Conservation (phyloP, 202 grass and related monocot genomes). For the Musa balbisiana region DNA sequence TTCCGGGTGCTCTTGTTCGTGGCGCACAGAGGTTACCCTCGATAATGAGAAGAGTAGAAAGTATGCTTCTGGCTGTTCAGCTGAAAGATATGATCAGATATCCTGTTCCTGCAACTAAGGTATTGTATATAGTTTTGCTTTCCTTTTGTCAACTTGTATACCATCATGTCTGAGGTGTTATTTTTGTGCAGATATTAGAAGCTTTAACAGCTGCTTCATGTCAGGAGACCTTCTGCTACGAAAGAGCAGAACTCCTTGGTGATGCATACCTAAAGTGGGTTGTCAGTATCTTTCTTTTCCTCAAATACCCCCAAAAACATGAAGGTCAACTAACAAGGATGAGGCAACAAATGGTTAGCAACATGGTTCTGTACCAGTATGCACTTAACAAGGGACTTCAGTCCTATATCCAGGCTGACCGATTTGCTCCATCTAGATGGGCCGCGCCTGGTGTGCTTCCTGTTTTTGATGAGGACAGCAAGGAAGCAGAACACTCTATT, state of each 20-base stretch:
- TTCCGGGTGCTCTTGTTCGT: constrained; percentile 79
- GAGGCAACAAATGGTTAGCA: constrained; percentile 98
- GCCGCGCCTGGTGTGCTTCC: constrained; percentile 90
- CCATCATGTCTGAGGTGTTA: neutral
- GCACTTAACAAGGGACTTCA: constrained; percentile 83
- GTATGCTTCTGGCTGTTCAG: constrained; percentile 98
- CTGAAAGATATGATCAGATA: constrained; percentile 89
- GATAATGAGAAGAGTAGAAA: constrained; percentile 97
- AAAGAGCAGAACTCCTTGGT: constrained; percentile 91
- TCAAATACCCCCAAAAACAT: constrained; percentile 98
- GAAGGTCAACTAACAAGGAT: constrained; percentile 96
- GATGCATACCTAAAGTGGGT: constrained; percentile 99
- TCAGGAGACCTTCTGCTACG: constrained; percentile 98
- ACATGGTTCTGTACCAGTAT: constrained; percentile 91
- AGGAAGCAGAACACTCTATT: constrained; percentile 56
- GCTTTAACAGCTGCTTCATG: constrained; percentile 97
- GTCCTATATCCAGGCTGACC: constrained; percentile 93
- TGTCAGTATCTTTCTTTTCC: constrained; percentile 95
- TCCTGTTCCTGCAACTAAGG: constrained; percentile 69
- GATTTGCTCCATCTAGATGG: constrained; percentile 98
- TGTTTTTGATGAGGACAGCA: constrained; percentile 93
- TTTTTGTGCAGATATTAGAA: constrained; percentile 76
- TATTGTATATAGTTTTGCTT: constrained; percentile 24
- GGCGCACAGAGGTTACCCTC: constrained; percentile 95
- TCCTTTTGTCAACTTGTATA: neutral